Evolutionary conservation across 495 filamentous ascomycete species (phyloP).

Genomic region (Penicillium goetzii): DNA sequence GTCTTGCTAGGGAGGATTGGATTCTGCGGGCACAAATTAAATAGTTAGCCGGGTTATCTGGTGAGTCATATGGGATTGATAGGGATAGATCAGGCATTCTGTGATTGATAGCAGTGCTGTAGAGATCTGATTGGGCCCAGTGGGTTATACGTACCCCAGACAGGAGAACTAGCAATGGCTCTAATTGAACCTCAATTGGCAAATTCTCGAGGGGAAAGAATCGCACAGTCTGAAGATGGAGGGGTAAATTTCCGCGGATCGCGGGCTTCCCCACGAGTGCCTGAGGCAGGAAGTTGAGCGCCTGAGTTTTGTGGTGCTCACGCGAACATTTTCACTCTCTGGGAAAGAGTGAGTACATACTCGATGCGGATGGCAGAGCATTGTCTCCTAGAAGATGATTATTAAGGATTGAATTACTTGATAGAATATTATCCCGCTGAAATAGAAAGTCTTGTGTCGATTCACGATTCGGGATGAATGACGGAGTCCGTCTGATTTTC

Average conservation of each 20-base stretch:
- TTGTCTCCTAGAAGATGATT: neutral
- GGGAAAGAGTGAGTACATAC: too few relatives aligned
- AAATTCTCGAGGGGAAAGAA: constrained; percentile 18
- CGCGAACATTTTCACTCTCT: neutral
- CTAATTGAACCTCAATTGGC: constrained; percentile 25
- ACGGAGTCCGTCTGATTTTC: neutral
- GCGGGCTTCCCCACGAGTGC: constrained; percentile 35
- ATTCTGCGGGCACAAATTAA: constrained; percentile 4
- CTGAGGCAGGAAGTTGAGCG: constrained; percentile 32
- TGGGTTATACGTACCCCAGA: neutral
- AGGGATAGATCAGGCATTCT: neutral
- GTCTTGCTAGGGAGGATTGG: neutral
- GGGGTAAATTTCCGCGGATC: constrained; percentile 45
- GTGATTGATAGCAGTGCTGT: neutral
- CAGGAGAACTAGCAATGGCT: neutral
- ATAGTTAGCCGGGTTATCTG: constrained; percentile 8
- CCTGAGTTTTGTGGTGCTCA: neutral
- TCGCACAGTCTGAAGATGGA: constrained; percentile 36
- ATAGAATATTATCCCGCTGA: neutral
- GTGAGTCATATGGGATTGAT: constrained; percentile 20
- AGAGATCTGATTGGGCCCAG: neutral
- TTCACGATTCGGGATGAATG: neutral
- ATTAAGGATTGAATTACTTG: too few relatives aligned
- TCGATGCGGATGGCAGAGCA: neutral
- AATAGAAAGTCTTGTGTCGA: neutral